phyloP scores from a whole-genome alignment of 2,329 filamentous ascomycete species.

The Ilyonectria robusta region DNA sequence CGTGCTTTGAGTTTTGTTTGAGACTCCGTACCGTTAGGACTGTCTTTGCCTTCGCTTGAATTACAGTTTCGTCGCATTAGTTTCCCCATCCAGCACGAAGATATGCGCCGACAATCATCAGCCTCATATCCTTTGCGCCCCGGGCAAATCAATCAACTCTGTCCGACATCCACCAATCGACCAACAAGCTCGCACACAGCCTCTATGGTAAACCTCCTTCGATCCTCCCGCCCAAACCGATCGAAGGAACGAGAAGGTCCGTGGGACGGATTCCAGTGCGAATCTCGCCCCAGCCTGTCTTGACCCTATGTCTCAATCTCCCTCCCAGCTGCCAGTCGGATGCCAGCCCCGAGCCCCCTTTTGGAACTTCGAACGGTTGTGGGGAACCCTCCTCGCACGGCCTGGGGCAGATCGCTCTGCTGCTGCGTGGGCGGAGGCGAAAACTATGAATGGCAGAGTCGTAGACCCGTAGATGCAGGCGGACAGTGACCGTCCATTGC shows the following conservation, averaged over 20 bases:
- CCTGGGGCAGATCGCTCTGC: background rate
- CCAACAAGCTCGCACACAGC: constrained; percentile 15
- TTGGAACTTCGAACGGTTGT: constrained; percentile 40
- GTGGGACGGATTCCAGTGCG: constrained; percentile 21
- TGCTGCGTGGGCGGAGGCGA: background rate
- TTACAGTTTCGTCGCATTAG: background rate
- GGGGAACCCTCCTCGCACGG: constrained; percentile 13
- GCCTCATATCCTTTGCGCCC: constrained; percentile 10
- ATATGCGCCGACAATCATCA: constrained; percentile 4
- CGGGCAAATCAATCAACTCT: constrained; percentile 18
- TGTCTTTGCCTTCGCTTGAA: background rate
- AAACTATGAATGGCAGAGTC: background rate
- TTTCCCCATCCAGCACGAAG: background rate
- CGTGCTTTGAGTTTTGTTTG: background rate
- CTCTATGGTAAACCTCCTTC: background rate
- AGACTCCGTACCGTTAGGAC: background rate
- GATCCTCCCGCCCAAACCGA: constrained; percentile 12
- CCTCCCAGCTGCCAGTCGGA: constrained; percentile 40
- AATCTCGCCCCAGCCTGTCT: constrained; percentile 15
- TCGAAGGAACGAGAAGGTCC: constrained; percentile 25
- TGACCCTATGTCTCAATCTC: background rate
- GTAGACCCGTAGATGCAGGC: background rate
- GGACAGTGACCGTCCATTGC: background rate
- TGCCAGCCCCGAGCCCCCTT: constrained; percentile 32
- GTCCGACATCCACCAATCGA: constrained; percentile 24